Percentiles rank a stretch among this genome's conserved stretches.
These are phyloP conservation scores for Nadsonia starkeyi-henricii DNA, from an alignment of 1,139 yeast species.

Conservation along the genomic window DNA sequence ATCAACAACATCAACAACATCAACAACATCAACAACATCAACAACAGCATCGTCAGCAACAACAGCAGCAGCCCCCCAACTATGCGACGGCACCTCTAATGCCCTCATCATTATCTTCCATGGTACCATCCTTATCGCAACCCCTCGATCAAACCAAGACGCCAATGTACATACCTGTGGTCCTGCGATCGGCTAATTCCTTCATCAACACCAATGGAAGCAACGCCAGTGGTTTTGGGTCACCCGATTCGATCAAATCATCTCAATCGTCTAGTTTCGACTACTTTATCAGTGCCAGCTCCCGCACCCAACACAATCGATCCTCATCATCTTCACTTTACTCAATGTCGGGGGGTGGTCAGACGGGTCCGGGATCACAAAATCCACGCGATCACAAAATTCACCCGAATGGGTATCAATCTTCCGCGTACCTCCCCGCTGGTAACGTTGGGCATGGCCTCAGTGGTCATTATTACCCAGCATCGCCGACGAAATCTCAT, in stretches of 20 bases:
- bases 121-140: constrained; percentile 15
- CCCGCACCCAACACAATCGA: constrained; percentile 1
- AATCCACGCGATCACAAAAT: neutral
- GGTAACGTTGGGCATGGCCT: neutral
- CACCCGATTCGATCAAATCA: constrained; percentile 1
- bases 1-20: neutral
- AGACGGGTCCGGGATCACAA: neutral
- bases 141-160: constrained; percentile 42
- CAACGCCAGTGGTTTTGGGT: constrained; percentile 15
- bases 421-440: constrained; percentile 9
- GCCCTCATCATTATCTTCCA: too few species aligned
- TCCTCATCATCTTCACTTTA: constrained; percentile 1
- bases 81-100: constrained; percentile 4
- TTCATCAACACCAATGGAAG: constrained; percentile 14
- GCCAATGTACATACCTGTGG: constrained; percentile 86
- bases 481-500: constrained; percentile 50
- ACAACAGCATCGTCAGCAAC: constrained; percentile 4
- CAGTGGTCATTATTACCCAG: neutral
- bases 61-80: constrained; percentile 4
- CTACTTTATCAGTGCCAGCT: neutral
- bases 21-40: neutral
- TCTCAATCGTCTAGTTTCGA: constrained; percentile 1
- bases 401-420: constrained; percentile 3
- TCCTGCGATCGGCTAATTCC: constrained; percentile 44
- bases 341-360: constrained; percentile 1